Evolutionary conservation across 805 yeast species (phyloP), one percentile per base, ranked within the genome.

Genomic region (Candida morakotiae): DNA sequence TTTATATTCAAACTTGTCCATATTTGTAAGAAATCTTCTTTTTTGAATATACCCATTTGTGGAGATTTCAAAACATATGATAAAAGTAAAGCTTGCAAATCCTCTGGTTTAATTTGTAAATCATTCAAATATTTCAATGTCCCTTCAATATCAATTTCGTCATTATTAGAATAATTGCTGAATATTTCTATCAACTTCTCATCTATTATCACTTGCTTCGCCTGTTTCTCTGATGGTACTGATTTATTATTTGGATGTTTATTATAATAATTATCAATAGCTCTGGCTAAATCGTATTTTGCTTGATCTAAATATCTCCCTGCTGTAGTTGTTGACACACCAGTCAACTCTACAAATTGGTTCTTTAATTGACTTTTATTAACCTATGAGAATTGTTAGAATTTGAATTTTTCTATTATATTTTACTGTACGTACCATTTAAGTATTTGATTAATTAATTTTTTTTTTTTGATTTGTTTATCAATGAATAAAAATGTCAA

Each of bases 51-150:
- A 2, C 95, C 95, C 45, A 78, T 74, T 3, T 72, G 62, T 1
- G 87, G 84, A 1, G 87, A 73, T 27, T 77, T 73, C 33, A 91
- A 62, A 35, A 82, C 70, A 49, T 77, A 80, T 0, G 93, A 87
- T 9, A 91, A 55, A 1, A 84, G 78, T 30, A 91, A 64, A 2
- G 87, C 81, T 5, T 67, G 73, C 7, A 77, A 67, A 52, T 89
- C 88, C 47, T 91, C 98, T 1, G 88, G 82, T 10, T 77, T 77
- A 26, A 82, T 67, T 0, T 75, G 79, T 32, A 91, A 60, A 48
- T 82, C 95, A 11, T 67, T 69, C 16, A 91, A 62, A 48, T 81
- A 86, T 27, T 53, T 46, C 8, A 89, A 56, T 0, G 96, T 83
- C 0, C 96, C 96, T 40, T 87, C 93, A 8, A 85, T 68, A 18